Percentiles rank a stretch among this genome's conserved stretches.
These are phyloP conservation scores for Tinospora cordifolia DNA, from an alignment of 164 flowering plant genomes.

Conservation along the genomic window DNA sequence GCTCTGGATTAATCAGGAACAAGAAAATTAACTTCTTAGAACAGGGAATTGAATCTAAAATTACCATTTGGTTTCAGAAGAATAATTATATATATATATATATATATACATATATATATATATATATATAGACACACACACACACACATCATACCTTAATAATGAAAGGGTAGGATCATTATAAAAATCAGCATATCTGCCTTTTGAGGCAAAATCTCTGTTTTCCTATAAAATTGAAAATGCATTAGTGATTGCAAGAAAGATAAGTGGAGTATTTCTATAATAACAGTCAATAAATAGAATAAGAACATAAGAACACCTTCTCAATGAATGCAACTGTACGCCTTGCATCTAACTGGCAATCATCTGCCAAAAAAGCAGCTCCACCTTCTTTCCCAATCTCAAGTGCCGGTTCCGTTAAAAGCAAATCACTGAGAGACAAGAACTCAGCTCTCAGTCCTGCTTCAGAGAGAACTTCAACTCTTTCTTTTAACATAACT, in stretches of 20 bases:
- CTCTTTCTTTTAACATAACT: slow-evolving; percentile 31
- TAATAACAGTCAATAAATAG: not conserved
- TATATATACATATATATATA: no score
- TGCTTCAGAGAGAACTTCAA: slow-evolving; percentile 42
- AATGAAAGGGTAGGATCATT: slow-evolving; percentile 65
- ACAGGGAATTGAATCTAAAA: not conserved
- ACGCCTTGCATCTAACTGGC: slow-evolving; percentile 60
- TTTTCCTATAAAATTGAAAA: slow-evolving; percentile 43
- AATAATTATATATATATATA: not conserved
- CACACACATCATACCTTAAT: slow-evolving; percentile 50
- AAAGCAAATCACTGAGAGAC: slow-evolving; percentile 37
- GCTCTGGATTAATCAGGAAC: slow-evolving; percentile 35
- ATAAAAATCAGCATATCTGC: slow-evolving; percentile 84
- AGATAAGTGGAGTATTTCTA: not conserved
- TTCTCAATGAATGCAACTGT: slow-evolving; percentile 56
- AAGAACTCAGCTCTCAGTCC: slow-evolving; percentile 56
- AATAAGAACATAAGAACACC: slow-evolving; percentile 28
- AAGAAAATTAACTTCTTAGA: not conserved
- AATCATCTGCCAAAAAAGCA: slow-evolving; percentile 60
- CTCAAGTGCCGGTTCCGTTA: slow-evolving; percentile 49
- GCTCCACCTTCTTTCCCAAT: slow-evolving; percentile 48
- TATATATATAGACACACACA: no score
- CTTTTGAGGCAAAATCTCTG: slow-evolving; percentile 46
- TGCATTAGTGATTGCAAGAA: not conserved
- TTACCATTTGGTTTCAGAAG: not conserved